Evolutionary conservation across 116 monocot species (phyloP), one percentile per base, ranked within the genome.

Genomic region (Zostera marina): DNA sequence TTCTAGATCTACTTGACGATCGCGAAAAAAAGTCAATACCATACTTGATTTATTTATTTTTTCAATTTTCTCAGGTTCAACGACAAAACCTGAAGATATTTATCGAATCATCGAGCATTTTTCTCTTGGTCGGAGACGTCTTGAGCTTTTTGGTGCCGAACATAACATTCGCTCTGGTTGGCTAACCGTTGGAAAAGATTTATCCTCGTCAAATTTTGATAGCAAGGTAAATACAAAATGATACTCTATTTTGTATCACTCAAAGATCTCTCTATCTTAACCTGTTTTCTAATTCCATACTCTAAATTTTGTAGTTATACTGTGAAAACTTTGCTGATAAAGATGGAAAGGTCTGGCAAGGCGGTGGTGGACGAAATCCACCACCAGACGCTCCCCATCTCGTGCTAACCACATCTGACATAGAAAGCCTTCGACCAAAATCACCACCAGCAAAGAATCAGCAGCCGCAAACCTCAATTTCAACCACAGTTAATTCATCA

Each of bases 261-360:
- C n/a, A n/a, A n/a, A n/a, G n/a, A 15, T 49, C 16, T 19, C 5
- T 49, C 9, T 20, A 20, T 17, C 15, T 13, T 12, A 6, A n/a
- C 6, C 17, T 51, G 49, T 17, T 51, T 10, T 19, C 17, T 8
- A 20, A 11, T 8, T 59, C 19, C 40, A 59, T 7, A 24, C 44
- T 20, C 7, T 58, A 12, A 14, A 21, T 63, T 41, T 12, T 56
- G 42, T 66, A 98, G 98, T 74, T 70, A 22, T 91, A 81, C 41
- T 67, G 72, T 23, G 72, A 61, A 47, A 83, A 77, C 58, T 98
- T 98, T 44, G 60, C 72, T 0, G 98, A 90, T 70, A 98, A 87
- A 68, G 98, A 98, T 42, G 98, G 91, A 8, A 98, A 98, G 53
- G 91, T 98, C 59, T 98, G 98, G 98, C 91, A 78, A 53, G 98